Conservation (phyloP, 345 rosid species). For the Euphorbia lathyris region DNA sequence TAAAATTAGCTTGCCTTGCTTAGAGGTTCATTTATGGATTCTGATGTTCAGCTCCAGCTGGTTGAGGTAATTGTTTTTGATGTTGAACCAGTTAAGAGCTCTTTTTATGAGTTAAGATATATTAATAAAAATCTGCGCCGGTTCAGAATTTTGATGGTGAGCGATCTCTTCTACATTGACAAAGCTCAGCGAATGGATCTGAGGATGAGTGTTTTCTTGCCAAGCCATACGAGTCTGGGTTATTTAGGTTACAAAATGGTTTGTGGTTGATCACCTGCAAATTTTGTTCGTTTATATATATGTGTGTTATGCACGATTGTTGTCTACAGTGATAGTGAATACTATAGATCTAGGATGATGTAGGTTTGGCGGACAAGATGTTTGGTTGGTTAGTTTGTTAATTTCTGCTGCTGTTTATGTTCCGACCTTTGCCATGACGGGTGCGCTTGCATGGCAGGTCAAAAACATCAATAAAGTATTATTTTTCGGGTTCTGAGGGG, state of each 20-base stretch:
- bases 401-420: not conserved
- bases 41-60: no score
- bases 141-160: no score
- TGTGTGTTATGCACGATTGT: not conserved
- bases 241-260: not conserved
- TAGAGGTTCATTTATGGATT: no score
- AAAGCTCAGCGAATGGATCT: not conserved
- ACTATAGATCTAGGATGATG: not conserved
- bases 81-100: no score
- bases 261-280: not conserved
- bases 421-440: conserved; percentile 37
- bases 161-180: not conserved
- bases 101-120: no score
- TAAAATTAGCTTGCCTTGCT: no score
- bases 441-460: conserved; percentile 45
- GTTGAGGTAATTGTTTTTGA: no score
- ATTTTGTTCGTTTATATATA: not conserved
- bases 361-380: not conserved
- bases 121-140: no score
- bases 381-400: conserved; percentile 4
- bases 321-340: not conserved
- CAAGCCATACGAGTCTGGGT: not conserved
- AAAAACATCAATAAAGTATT: conserved; percentile 21
- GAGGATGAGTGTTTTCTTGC: no score
- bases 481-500: conserved; percentile 14